Conservation (phyloP, 805 yeast genomes). For the Yamadazyma phyllophila region DNA sequence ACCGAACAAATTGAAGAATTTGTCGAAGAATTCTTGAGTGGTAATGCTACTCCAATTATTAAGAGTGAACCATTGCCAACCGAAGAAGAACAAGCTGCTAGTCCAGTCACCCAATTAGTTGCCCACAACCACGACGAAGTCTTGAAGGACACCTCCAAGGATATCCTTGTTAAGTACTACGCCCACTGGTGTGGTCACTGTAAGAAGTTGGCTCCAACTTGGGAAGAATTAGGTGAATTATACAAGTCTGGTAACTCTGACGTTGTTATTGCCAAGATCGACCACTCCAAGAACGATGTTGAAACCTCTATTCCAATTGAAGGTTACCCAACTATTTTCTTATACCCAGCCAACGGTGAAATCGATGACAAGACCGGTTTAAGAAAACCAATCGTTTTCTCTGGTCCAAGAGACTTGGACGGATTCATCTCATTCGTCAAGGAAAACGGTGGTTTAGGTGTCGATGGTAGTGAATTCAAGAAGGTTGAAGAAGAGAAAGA, state of each 20-base stretch:
- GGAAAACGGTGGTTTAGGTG: slow-evolving; percentile 59
- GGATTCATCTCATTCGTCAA: slow-evolving; percentile 67
- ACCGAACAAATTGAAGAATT: slow-evolving; percentile 54
- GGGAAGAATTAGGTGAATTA: slow-evolving; percentile 79
- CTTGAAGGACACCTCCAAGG: slow-evolving; percentile 55
- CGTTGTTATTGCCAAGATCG: slow-evolving; percentile 79
- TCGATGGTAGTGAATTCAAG: slow-evolving; percentile 48
- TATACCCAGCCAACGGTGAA: slow-evolving; percentile 75
- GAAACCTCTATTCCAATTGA: slow-evolving; percentile 61
- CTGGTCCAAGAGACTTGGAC: slow-evolving; percentile 73
- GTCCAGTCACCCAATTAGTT: slow-evolving; percentile 71
- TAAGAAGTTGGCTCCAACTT: slow-evolving; percentile 83
- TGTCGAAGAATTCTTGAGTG: slow-evolving; percentile 61
- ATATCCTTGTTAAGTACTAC: slow-evolving; percentile 83
- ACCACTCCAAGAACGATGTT: slow-evolving; percentile 88
- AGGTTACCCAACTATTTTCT: slow-evolving; percentile 90
- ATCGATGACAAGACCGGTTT: slow-evolving; percentile 41
- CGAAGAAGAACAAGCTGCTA: slow-evolving; percentile 57
- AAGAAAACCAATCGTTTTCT: slow-evolving; percentile 56
- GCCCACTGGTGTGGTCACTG: slow-evolving; percentile 99
- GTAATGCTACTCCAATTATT: slow-evolving; percentile 65
- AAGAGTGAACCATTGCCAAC: slow-evolving; percentile 88
- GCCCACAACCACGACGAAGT: slow-evolving; percentile 77
- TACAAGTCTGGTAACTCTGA: slow-evolving; percentile 48
- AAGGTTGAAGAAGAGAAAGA: slow-evolving; percentile 29